Evolutionary conservation across 2,329 filamentous ascomycete species (phyloP), one percentile per base, ranked within the genome.

Genomic region (Aspergillus arachidicola): DNA sequence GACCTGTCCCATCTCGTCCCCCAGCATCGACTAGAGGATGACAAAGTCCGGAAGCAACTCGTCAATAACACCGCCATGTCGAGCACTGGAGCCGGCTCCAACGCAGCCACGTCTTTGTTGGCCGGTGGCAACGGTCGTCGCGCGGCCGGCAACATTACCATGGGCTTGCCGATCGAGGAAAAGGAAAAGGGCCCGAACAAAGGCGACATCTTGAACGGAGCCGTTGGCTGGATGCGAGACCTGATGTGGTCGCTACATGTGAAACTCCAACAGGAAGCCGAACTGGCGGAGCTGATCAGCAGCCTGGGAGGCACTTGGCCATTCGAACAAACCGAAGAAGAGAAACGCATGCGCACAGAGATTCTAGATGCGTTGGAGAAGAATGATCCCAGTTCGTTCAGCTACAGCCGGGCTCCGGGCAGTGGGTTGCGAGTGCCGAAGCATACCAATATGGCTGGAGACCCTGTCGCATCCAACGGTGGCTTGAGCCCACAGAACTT

Each of bases 111-210:
- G 0, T 97, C 94, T 1, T 87, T 95, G 50, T 86, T 97, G 60
- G 94, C 93, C 58, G 93, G 93, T 19, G 92, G 92, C 28, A 91
- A 89, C 67, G 93, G 92, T 46, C 87, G 93, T 67, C 89, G 94
- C 66, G 93, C 93, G n/a, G 84, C 89, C 7, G 91, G 91, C 43
- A 96, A 91, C 75, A 97, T 97, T 72, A 97, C 93, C 6, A 94
- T 94, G 68, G 93, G 94, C 16, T 85, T 98, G 34, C 94, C 95
- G 0, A 86, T 96, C 41, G 95, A 99, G 72, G 95, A 98, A 70
- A 98, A 98, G 77, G 95, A 99, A 81, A 98, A 98, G 76, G 95
- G 95, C 0, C 95, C 95, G 6, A 98, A 98, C 84, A 99, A 99
- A 81, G 95, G 95, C 56, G 95, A 99, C 72, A 98, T 99, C 64